phyloP scores from a whole-genome alignment of 208 protist genomes.

The Angomonas ambiguus region DNA sequence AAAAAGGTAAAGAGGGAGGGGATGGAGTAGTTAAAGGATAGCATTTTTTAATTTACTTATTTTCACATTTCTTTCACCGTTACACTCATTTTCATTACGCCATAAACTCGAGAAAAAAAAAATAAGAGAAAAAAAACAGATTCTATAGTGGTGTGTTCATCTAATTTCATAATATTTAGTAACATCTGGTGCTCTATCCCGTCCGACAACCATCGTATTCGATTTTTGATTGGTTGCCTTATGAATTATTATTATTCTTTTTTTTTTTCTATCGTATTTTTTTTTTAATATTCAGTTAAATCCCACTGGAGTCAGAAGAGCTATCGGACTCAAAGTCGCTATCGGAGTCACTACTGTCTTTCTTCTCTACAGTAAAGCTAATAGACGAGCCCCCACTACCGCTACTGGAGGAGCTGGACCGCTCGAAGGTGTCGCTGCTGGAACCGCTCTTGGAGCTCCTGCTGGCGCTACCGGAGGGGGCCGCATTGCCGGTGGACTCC shows the following conservation, averaged over 20 bases:
- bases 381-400: background rate
- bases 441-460: background rate
- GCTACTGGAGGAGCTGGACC: conserved; percentile 24
- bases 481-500: background rate
- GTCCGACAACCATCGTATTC: no score
- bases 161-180: no score
- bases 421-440: conserved; percentile 17
- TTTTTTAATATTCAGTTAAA: background rate
- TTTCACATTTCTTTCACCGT: no score
- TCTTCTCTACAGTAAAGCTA: background rate
- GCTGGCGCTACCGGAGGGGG: background rate
- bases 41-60: no score
- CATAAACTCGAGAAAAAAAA: no score
- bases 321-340: conserved; percentile 6
- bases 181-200: conserved; percentile 21
- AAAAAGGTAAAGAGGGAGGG: conserved; percentile 13
- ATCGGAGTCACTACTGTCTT: conserved; percentile 3
- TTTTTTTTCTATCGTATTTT: conserved; percentile 4
- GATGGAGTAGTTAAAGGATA: conserved; percentile 11
- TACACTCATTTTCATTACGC: conserved; percentile 1
- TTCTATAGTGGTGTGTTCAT: background rate
- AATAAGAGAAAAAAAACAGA: background rate
- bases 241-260: no score
- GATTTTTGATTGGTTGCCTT: no score
- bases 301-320: background rate